These are phyloP conservation scores for Madurella fahalii DNA, from an alignment of 2,329 filamentous ascomycete genomes.

Conservation along the genomic window DNA sequence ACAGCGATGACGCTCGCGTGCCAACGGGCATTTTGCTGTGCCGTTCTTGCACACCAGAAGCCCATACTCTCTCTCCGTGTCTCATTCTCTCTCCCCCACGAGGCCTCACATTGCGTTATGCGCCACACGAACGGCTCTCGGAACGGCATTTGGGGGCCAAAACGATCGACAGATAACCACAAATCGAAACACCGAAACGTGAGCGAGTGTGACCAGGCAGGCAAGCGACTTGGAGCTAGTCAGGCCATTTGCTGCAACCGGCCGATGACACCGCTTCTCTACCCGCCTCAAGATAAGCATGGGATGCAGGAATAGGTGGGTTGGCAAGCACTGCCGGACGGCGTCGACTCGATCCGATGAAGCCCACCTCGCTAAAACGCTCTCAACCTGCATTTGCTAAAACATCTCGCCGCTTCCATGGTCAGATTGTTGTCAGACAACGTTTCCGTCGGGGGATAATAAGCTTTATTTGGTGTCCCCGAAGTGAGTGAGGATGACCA, in stretches of 20 bases:
- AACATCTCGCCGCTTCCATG: background rate
- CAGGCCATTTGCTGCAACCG: no score
- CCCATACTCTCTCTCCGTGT: background rate
- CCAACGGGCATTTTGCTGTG: background rate
- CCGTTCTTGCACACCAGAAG: background rate
- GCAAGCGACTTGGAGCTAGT: no score
- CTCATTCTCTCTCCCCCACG: background rate
- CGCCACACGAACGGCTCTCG: background rate
- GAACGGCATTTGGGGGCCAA: background rate
- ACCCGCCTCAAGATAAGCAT: no score
- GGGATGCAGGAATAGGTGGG: background rate
- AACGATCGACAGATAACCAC: background rate
- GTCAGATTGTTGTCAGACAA: no score
- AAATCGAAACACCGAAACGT: no score
- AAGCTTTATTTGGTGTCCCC: no score
- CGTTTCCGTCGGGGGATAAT: no score
- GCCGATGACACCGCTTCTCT: no score
- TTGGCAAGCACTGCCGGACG: background rate
- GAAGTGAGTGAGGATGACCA: no score
- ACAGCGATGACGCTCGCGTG: background rate
- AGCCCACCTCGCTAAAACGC: background rate
- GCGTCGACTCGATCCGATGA: background rate
- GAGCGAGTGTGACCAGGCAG: background rate
- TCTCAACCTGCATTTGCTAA: background rate
- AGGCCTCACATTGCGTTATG: background rate